Evolutionary conservation across 129 eudicot species (phyloP), one percentile per base, ranked within the genome.

Genomic region (Helianthus tuberosus): DNA sequence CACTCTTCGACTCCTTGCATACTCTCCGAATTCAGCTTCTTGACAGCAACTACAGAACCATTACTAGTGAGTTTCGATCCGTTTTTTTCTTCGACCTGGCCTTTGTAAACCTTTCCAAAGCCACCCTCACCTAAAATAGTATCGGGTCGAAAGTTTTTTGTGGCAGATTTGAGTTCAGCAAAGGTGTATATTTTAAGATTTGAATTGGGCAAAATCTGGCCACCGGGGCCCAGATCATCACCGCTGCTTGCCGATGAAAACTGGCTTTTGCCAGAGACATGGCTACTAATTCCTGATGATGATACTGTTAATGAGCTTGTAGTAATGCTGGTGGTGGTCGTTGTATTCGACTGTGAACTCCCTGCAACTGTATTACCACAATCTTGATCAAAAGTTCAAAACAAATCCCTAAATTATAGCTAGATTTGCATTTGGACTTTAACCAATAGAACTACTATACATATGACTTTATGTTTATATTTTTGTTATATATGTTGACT

Each of bases 161-260:
- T 68, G 6, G 72, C 72, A 25, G 60, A 2, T 68, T 68, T 68
- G 41, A 68, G 72, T 68, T 68, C 72, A 14, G 46, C 1, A 68
- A 25, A 48, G 58, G 20, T 49, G 27, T 20, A 68, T 49, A 48
- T 23, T 14, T 29, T 68, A 25, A 68, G 72, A 48, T 68, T 48
- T 14, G 72, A 48, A 68, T 68, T 39, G 2, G 72, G 72, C 72
- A 48, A 68, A 17, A 48, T 68, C 60, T 25, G 43, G 43, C 72
- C 72, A 48, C 55, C 69, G 5, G 84, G 79, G 11, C 35, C 73
- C 16, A 36, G 68, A 75, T 87, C 94, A 12, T 74, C 83, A 29
- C 85, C 75, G 6, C 89, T 84, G 71, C 91, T 86, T 11, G 80
- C 84, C 2, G 85, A 87, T 14, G 96, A 91, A 74, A 83, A 86